A percentile compares a stretch with the other conserved stretches of the same genome.
phyloP scores from a whole-genome alignment of 352 stramenopile species.

The Phytophthora ramorum region DNA sequence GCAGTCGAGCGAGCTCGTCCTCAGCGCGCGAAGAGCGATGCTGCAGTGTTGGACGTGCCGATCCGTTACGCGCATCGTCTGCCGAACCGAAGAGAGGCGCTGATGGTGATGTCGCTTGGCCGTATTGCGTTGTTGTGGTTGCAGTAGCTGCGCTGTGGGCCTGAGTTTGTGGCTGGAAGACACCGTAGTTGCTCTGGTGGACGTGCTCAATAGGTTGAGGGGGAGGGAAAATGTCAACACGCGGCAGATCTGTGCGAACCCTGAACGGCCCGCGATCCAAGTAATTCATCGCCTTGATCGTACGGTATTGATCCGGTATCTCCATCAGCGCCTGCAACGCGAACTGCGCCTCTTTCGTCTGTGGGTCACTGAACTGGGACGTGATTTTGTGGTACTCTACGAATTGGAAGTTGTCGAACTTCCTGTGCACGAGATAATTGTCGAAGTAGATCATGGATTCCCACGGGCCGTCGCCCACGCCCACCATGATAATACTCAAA shows the following conservation, averaged over 20 bases:
- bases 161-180: conserved; percentile 40
- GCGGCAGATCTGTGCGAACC: conserved; percentile 59
- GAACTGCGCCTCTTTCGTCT: conserved; percentile 75
- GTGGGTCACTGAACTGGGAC: conserved; percentile 45
- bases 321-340: conserved; percentile 87
- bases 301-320: conserved; percentile 82
- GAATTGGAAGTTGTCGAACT: conserved; percentile 92
- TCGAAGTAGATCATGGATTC: conserved; percentile 86
- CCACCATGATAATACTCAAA: conserved; percentile 83
- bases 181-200: conserved; percentile 35
- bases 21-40: conserved; percentile 57
- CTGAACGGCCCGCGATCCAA: conserved; percentile 54
- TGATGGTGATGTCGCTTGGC: conserved; percentile 34
- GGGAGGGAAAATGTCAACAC: conserved; percentile 70
- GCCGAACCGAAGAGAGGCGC: conserved; percentile 28
- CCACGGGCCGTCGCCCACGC: conserved; percentile 84
- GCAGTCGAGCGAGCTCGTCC: conserved; percentile 63
- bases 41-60: conserved; percentile 32
- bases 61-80: conserved; percentile 13
- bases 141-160: conserved; percentile 1
- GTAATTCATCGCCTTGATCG: conserved; percentile 79
- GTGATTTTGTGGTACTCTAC: conserved; percentile 85
- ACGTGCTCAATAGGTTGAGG: conserved; percentile 41
- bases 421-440: conserved; percentile 75
- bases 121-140: conserved; percentile 27